These are phyloP conservation scores for Stachybotrys elegans DNA, from an alignment of 2,329 filamentous ascomycete species.

Conservation along the genomic window DNA sequence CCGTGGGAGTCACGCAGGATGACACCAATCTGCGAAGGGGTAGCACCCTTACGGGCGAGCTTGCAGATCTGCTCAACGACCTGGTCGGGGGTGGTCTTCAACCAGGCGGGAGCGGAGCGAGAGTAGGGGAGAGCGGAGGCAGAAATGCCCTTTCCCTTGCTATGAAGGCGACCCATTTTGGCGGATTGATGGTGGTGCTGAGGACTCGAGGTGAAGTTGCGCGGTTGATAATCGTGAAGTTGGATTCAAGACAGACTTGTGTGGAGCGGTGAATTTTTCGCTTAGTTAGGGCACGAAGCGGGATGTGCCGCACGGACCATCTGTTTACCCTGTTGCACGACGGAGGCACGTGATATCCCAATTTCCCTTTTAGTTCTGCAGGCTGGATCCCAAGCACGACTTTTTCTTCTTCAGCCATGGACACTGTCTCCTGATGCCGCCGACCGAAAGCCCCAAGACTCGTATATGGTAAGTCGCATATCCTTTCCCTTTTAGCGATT, in stretches of 20 bases:
- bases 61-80: constrained; percentile 99
- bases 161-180: constrained; percentile 97
- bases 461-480: too few species aligned
- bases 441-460: too few species aligned
- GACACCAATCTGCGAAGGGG: constrained; percentile 98
- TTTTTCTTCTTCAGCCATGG: constrained; percentile 7
- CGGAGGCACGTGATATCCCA: constrained; percentile 10
- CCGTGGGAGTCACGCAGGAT: constrained; percentile 97
- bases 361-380: neutral
- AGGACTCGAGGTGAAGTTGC: constrained; percentile 22
- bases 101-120: constrained; percentile 85
- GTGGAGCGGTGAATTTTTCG: constrained; percentile 38
- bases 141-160: constrained; percentile 98
- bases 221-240: constrained; percentile 19
- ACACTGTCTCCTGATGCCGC: too few species aligned
- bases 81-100: constrained; percentile 98
- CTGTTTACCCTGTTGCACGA: neutral
- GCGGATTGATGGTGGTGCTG: constrained; percentile 36
- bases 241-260: constrained; percentile 22
- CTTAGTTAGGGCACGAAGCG: constrained; percentile 39
- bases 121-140: constrained; percentile 96
- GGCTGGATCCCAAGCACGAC: neutral
- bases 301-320: constrained; percentile 7
- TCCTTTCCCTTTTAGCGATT: neutral
- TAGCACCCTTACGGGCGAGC: constrained; percentile 97